These are phyloP conservation scores for Violaceomyces palustris DNA, from an alignment of 1,284 basidiomycete genomes.

Conservation along the genomic window DNA sequence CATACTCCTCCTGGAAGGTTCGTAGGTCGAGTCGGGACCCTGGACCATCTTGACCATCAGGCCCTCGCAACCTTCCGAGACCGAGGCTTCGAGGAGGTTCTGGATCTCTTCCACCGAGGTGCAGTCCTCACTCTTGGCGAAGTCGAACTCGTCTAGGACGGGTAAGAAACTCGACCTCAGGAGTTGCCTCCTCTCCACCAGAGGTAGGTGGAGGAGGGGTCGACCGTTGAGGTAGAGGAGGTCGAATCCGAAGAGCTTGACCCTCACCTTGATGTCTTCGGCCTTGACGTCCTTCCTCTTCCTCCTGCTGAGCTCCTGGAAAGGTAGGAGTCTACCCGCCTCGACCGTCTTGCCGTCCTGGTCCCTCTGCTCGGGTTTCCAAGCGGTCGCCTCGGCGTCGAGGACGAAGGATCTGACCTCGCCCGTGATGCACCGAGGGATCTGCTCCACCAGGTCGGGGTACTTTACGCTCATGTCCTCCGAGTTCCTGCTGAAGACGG, in stretches of 20 bases:
- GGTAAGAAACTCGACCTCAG: conserved; percentile 73
- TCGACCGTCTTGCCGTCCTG: conserved; percentile 11
- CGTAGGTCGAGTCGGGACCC: conserved; percentile 83
- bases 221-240: conserved; percentile 89
- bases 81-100: conserved; percentile 86
- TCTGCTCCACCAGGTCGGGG: conserved; percentile 88
- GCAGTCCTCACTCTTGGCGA: conserved; percentile 83
- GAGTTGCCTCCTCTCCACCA: conserved; percentile 63
- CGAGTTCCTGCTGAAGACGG: conserved; percentile 91
- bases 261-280: conserved; percentile 90
- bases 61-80: conserved; percentile 96
- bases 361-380: conserved; percentile 64
- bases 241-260: conserved; percentile 93
- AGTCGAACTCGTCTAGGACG: conserved; percentile 85
- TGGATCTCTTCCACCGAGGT: conserved; percentile 91
- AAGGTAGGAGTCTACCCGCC: conserved; percentile 71
- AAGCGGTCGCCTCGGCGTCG: conserved; percentile 93
- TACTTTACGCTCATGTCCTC: conserved; percentile 99
- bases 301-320: conserved; percentile 90
- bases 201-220: conserved; percentile 16
- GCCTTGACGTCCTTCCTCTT: conserved; percentile 97
- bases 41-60: conserved; percentile 98
- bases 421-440: conserved; percentile 65
- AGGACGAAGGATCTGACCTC: conserved; percentile 81
- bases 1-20: conserved; percentile 86